Evolutionary conservation across 306 rosid genomes (phyloP), one percentile per base, ranked within the genome.

Genomic region (Lathyrus aphaca): DNA sequence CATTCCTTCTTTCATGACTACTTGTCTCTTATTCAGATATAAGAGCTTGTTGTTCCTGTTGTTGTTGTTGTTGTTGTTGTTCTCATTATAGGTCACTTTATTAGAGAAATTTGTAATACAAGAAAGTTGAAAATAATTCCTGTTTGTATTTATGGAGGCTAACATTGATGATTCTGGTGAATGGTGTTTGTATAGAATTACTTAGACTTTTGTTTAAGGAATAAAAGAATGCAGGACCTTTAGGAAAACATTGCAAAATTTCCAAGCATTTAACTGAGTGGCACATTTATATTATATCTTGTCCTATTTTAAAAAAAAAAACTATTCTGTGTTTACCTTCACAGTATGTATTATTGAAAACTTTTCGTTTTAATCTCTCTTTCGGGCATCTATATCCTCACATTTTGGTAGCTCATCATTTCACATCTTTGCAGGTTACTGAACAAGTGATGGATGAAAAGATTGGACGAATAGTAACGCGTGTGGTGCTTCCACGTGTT

Each of bases 401-500:
- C 77, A 61, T 58, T 71, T 53, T 40, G 63, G 63, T 65, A 68
- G 32, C 69, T 64, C 62, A 35, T 55, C 54, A 14, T 69, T 59
- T 39, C 53, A 44, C 68, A 61, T 73, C 56, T 59, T 68, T 76
- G 72, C 80, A 93, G 98, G 96, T 93, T 64, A 90, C 91, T 49
- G 95, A 88, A 76, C 95, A 88, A 75, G 77, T 85, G 59, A 81
- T 93, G 90, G 98, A 93, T 85, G 96, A 90, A 76, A 90, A 82
- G 65, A 88, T 93, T 79, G 96, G 98, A 64, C 91, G 98, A 54
- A 73, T 81, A 67, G 96, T 86, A 51, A 93, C 90, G 3, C 96
- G 93, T 43, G 98, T 93, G 75, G 91, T 93, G 75, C 98, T 93
- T 85, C 98, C 98, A 27, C 96, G 90, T 11, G 98, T 93, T 54